Evolutionary conservation across 371 early-diverging fungal genomes (phyloP), one percentile per base, ranked within the genome.

Genomic region (Mortierella sp.): DNA sequence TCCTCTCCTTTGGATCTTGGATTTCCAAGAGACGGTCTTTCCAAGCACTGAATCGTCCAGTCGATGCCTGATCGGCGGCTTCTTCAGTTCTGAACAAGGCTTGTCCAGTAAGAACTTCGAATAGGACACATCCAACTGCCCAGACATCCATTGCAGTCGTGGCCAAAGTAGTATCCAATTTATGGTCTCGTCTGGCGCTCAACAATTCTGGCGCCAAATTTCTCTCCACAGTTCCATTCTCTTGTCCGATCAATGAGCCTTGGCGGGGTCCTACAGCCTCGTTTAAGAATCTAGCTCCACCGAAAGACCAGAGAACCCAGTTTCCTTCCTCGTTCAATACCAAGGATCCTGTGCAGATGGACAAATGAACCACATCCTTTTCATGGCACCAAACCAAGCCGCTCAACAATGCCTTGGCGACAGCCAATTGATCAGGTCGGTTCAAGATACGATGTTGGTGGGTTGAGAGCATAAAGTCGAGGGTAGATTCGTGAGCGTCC

Each of bases 291-390:
- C 81, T 64, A 16, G 81, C 60, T 26, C 73, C 81, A 43, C 81
- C 81, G 47, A 81, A 81, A 6, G 81, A 81, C 81, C 81, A 81
- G 16, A 81, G 26, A 30, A 81, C 81, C 81, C 81, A 81, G 16
- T 72, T 65, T 5, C 72, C 81, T 35, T 81, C 75, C 67, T 81
- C 81, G 49, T 81, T 81, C 57, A 72, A 40, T 18, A 81, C 76
- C 54, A 81, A 24, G 9, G 81, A 81, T 14, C 75, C 75, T n/a
- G 81, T 81, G 70, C 76, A 81, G 51, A 81, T 75, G 18, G 81
- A 72, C 62, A 81, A 59, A n/a, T 81, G 81, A 26, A 81, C 61
- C 12, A 81, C 81, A 58, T 81, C 81, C 81, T 81, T 81, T 49
- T 81, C 72, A 28, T 81, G 81, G 52, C 81, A 81, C 81, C 81